phyloP scores from a whole-genome alignment of 169 alveolate species.

The Amoebophrya sp. region DNA sequence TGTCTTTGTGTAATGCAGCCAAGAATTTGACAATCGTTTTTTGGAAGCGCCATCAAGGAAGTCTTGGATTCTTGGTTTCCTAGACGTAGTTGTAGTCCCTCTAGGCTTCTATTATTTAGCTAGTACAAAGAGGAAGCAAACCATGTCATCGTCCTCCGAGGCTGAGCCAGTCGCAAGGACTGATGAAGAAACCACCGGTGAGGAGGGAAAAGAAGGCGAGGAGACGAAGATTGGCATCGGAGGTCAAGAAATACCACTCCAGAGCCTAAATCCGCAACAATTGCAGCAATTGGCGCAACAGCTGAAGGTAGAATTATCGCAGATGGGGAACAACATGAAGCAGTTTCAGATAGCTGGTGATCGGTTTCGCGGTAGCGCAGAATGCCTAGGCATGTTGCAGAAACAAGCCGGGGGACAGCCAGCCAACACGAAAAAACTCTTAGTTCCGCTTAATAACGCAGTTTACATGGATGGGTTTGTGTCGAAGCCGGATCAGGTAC shows the following conservation, averaged over 20 bases:
- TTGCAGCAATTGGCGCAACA: not conserved
- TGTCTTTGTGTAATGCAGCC: too few species aligned
- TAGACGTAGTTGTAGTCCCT: too few species aligned
- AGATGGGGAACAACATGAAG: not conserved
- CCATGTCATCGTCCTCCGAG: too few species aligned
- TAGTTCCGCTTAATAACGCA: not conserved
- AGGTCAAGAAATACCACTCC: not conserved
- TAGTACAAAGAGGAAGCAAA: too few species aligned
- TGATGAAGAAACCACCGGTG: not conserved
- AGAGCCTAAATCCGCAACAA: not conserved
- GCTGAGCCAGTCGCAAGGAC: too few species aligned
- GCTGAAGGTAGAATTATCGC: not conserved
- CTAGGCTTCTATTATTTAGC: too few species aligned
- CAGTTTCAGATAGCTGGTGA: not conserved
- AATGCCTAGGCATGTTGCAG: not conserved
- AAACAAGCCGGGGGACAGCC: not conserved
- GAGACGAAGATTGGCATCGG: not conserved
- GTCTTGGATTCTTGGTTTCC: too few species aligned
- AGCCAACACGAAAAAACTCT: not conserved
- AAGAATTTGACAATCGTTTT: too few species aligned
- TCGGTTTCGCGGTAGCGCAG: not conserved
- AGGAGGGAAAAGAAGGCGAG: not conserved
- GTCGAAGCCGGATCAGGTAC: slow-evolving; percentile 5
- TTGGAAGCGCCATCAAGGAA: too few species aligned
- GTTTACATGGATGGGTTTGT: slow-evolving; percentile 5